Base-by-base conservation (phyloP, 345 rosid species). In the Salix arbutifolia region DNA sequence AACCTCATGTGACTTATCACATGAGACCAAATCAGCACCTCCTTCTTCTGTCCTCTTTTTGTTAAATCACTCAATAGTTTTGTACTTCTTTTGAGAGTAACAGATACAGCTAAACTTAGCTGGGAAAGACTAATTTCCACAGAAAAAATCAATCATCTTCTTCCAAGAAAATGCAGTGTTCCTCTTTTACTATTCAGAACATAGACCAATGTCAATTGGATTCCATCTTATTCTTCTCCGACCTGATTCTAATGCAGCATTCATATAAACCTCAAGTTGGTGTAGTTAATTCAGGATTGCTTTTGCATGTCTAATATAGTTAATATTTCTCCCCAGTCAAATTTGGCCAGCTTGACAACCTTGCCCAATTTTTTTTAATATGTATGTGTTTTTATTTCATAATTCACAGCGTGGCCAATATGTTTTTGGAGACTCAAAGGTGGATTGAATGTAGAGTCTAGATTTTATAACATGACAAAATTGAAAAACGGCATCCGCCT, bases 1-100 rank as follows among this genome's bases (percentile, higher is more conserved):
- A 80, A 71, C 71, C 76, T 83, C 86, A 81, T 77, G 85, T 83
- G 83, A 82, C 74, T 42, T 8, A 76, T 83, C 88, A 83, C 86
- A 85, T 83, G 86, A 84, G 74, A 78, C 71, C 83, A 80, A 75
- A 80, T 74, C 81, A 82, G 80, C 71, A 74, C 62, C 74, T 69
- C 53, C 74, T 68, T 68, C 67, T 69, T 72, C 80, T 81, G 76
- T 75, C 77, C 69, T 75, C 35, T 19, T 35, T 46, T 25, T 68
- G 72, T 69, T 65, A 48, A 64, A 75, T 25, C 46, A 61, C 28
- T 52, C 38, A 56, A 64, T 25, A 26, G 77, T 83, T 75, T 7
- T 71, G 76, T 13, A 70, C 26, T 56, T 56, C 69, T 48, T 19
- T 30, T 67, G n/a, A n/a, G n/a, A n/a, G n/a, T n/a, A n/a, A n/a